Conservation (phyloP, 2,329 filamentous ascomycete genomes). For the Nakataea oryzae region DNA sequence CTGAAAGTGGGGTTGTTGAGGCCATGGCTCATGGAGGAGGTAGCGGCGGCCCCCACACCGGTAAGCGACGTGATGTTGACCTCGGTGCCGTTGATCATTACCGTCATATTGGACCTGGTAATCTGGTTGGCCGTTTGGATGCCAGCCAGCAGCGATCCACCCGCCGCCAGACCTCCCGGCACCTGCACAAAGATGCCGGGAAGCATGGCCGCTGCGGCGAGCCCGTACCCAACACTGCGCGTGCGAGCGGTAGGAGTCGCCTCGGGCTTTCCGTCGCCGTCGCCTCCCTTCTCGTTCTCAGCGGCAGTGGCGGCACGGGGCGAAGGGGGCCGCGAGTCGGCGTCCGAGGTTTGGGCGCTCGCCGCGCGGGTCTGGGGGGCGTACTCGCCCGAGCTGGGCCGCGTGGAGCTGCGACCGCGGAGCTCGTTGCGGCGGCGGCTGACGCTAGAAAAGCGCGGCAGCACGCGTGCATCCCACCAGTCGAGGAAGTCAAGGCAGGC, state of each 20-base stretch:
- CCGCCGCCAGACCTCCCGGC: conserved; percentile 50
- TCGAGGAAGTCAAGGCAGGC: conserved; percentile 39
- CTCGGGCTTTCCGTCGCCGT: neutral
- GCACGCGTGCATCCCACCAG: conserved; percentile 38
- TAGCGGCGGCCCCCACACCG: neutral
- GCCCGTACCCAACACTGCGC: conserved; percentile 50
- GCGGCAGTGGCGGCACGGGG: neutral
- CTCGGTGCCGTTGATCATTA: neutral
- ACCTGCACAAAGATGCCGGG: conserved; percentile 75
- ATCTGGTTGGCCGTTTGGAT: conserved; percentile 46
- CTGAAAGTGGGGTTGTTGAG: conserved; percentile 24
- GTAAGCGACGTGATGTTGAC: conserved; percentile 1
- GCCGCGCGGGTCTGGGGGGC: neutral
- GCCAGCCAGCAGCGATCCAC: conserved; percentile 47
- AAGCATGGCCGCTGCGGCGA: conserved; percentile 76
- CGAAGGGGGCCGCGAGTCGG: neutral
- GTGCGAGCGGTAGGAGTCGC: neutral
- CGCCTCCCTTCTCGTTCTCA: neutral
- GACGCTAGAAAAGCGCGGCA: conserved; percentile 17
- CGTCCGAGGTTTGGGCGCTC: neutral
- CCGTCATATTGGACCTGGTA: conserved; percentile 15
- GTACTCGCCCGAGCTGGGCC: neutral
- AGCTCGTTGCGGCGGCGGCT: conserved; percentile 1
- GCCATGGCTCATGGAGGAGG: neutral
- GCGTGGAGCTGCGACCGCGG: neutral